Conservation (phyloP, 441 rosid species). For the Bruguiera hainesii region DNA sequence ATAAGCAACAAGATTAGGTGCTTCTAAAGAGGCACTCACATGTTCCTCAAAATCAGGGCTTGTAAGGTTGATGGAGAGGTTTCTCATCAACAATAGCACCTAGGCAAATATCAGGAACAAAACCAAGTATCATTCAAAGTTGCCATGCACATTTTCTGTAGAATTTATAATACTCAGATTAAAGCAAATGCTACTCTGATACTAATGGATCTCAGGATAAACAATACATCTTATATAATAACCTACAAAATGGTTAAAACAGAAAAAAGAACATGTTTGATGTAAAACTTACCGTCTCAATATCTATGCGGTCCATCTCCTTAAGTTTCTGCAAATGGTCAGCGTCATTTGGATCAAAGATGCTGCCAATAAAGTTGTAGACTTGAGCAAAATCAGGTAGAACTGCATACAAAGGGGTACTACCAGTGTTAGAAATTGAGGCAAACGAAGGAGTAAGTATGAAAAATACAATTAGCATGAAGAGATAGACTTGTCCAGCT, state of each 20-base stretch:
- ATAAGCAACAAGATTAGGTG: background rate
- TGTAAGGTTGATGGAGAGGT: constrained; percentile 72
- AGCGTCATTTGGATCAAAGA: constrained; percentile 70
- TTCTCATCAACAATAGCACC: constrained; percentile 84
- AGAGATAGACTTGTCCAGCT: background rate
- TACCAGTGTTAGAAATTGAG: constrained; percentile 5
- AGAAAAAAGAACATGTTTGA: background rate
- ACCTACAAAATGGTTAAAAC: background rate
- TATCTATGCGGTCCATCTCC: constrained; percentile 85
- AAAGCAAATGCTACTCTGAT: background rate
- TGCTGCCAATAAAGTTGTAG: constrained; percentile 86
- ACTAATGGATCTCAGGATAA: too few species aligned
- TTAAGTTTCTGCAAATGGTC: constrained; percentile 76
- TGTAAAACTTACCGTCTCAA: constrained; percentile 63
- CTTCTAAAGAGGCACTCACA: constrained; percentile 41
- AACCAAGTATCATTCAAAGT: background rate
- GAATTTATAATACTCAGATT: background rate
- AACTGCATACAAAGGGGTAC: constrained; percentile 48
- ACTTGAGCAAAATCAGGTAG: constrained; percentile 88
- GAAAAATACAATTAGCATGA: background rate
- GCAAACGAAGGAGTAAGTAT: background rate
- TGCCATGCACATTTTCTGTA: background rate
- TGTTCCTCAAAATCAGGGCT: constrained; percentile 86
- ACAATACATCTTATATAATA: too few species aligned
- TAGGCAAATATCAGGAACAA: constrained; percentile 24